A percentile compares a stretch with the other conserved stretches of the same genome.
Evolutionary conservation across 2,329 filamentous ascomycete species (phyloP).

Genomic region (Colletotrichum acutatum): DNA sequence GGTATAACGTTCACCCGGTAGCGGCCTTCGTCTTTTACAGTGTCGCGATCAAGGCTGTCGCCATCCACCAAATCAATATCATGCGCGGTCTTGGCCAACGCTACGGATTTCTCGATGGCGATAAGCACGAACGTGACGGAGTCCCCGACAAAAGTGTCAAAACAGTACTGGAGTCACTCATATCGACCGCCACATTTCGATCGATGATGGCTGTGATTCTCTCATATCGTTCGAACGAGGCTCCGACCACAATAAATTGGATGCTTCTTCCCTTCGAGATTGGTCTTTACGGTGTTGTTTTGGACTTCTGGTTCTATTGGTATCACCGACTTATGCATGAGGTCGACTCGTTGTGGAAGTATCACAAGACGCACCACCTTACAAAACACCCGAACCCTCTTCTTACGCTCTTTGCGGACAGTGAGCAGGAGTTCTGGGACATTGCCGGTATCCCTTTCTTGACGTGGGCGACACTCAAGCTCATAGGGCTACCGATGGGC

Average conservation of each 20-base stretch:
- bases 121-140: slow-evolving; percentile 54
- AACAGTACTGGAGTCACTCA: slow-evolving; percentile 46
- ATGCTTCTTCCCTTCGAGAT: slow-evolving; percentile 51
- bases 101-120: slow-evolving; percentile 55
- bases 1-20: slow-evolving; percentile 43
- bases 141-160: slow-evolving; percentile 52
- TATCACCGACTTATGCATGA: slow-evolving; percentile 57
- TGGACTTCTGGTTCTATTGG: slow-evolving; percentile 58
- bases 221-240: slow-evolving; percentile 39
- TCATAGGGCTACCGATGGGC: slow-evolving; percentile 51
- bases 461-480: slow-evolving; percentile 48
- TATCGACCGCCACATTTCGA: slow-evolving; percentile 46
- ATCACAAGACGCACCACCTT: slow-evolving; percentile 56
- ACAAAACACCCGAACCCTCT: slow-evolving; percentile 57
- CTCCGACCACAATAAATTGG: slow-evolving; percentile 44
- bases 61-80: slow-evolving; percentile 51
- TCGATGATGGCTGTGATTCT: slow-evolving; percentile 48
- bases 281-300: slow-evolving; percentile 52
- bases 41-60: slow-evolving; percentile 50
- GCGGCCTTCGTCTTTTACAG: slow-evolving; percentile 50
- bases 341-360: slow-evolving; percentile 51
- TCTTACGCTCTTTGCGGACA: slow-evolving; percentile 53
- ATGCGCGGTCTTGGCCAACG: slow-evolving; percentile 50
- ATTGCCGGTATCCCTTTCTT: slow-evolving; percentile 53
- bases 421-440: slow-evolving; percentile 55